These are phyloP conservation scores for Sugiyamaella marilandica DNA, from an alignment of 805 yeast species.

Conservation along the genomic window DNA sequence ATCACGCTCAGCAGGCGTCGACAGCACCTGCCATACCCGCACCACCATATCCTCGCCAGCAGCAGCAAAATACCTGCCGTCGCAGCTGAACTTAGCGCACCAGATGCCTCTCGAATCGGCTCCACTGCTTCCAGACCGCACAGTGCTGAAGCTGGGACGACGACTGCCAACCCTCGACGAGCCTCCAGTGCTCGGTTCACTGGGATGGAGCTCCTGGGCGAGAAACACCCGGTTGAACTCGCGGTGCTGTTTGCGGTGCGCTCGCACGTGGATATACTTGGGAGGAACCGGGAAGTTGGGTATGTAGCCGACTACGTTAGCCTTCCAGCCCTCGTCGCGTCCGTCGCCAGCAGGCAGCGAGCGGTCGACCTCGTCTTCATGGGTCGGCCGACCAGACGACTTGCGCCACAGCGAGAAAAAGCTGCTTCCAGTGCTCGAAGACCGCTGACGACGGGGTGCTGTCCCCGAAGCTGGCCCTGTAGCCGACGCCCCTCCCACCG, in stretches of 20 bases:
- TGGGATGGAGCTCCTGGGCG: conserved; percentile 32
- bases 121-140: not conserved
- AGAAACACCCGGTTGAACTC: conserved; percentile 31
- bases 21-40: conserved; percentile 73
- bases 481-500: not conserved
- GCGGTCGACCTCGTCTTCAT: conserved; percentile 17
- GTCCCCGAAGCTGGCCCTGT: not conserved
- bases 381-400: conserved; percentile 23
- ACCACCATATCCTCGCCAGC: conserved; percentile 74
- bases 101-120: conserved; percentile 48
- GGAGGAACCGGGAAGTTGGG: conserved; percentile 28
- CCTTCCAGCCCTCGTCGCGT: conserved; percentile 31
- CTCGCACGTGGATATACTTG: conserved; percentile 31
- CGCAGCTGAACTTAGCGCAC: conserved; percentile 65
- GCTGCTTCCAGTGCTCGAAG: not conserved
- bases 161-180: not conserved
- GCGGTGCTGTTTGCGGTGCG: conserved; percentile 29
- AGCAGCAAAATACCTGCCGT: conserved; percentile 78
- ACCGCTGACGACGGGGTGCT: not conserved
- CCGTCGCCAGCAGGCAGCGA: conserved; percentile 3
- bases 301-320: conserved; percentile 28
- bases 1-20: conserved; percentile 66
- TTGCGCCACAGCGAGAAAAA: conserved; percentile 18
- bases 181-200: not conserved
- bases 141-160: conserved; percentile 4